These are phyloP conservation scores for Cystofilobasidium bisporidii DNA, from an alignment of 768 basidiomycete genomes.

Conservation along the genomic window DNA sequence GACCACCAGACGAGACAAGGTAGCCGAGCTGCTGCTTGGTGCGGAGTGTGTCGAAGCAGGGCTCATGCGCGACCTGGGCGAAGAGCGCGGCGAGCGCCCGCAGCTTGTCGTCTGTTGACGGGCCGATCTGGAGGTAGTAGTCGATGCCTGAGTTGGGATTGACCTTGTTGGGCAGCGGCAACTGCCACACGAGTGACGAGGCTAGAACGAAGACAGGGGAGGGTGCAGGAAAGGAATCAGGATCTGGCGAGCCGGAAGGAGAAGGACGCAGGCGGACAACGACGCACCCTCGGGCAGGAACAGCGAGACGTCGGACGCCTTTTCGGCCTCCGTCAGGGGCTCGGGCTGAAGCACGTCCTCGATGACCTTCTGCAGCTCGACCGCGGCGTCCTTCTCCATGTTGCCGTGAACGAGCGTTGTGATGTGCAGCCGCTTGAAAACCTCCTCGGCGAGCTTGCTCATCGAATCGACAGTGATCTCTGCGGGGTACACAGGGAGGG, in stretches of 20 bases:
- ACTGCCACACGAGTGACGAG: slow-evolving; percentile 58
- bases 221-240: slow-evolving; percentile 8
- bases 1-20: slow-evolving; percentile 50
- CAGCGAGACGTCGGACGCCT: slow-evolving; percentile 49
- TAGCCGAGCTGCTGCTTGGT: slow-evolving; percentile 96
- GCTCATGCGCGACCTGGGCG: slow-evolving; percentile 77
- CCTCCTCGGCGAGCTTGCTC: slow-evolving; percentile 49
- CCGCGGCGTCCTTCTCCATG: slow-evolving; percentile 70
- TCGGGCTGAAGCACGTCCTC: slow-evolving; percentile 57
- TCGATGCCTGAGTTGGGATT: slow-evolving; percentile 79
- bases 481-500: slow-evolving; percentile 35
- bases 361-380: slow-evolving; percentile 57
- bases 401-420: slow-evolving; percentile 75
- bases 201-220: no score
- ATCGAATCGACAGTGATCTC: slow-evolving; percentile 66
- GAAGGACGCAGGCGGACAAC: neutral
- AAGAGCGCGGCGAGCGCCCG: slow-evolving; percentile 65
- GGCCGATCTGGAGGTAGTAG: slow-evolving; percentile 75
- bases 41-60: slow-evolving; percentile 78
- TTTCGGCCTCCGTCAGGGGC: slow-evolving; percentile 50
- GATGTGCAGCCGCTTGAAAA: slow-evolving; percentile 59
- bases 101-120: slow-evolving; percentile 52
- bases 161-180: slow-evolving; percentile 65
- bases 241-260: neutral
- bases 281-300: slow-evolving; percentile 58